Evolutionary conservation across 495 filamentous ascomycete genomes (phyloP).

Genomic region (Penicillium parvum): DNA sequence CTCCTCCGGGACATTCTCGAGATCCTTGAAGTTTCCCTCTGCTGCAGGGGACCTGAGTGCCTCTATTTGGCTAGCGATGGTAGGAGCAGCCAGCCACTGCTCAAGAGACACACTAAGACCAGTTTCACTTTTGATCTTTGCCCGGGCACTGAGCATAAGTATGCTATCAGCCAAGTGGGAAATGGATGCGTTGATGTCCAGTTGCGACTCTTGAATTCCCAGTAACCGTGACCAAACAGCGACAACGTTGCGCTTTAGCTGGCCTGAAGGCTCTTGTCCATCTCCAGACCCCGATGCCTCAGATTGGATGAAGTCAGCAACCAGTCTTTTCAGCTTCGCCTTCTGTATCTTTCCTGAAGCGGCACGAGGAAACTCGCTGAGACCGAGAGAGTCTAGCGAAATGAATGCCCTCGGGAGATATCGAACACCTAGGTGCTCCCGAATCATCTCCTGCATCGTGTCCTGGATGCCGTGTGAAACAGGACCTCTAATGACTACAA

Average conservation of each 20-base stretch:
- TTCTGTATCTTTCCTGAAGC: not conserved
- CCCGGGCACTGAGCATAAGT: not conserved
- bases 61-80: not conserved
- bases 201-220: not conserved
- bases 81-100: not conserved
- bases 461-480: not conserved
- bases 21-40: not conserved
- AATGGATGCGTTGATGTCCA: not conserved
- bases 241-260: not conserved
- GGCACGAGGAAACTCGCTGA: not conserved
- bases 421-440: not conserved
- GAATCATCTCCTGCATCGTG: not conserved
- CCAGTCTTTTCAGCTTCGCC: not conserved
- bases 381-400: not conserved
- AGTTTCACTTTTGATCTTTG: not conserved
- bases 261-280: too few relatives aligned
- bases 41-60: not conserved
- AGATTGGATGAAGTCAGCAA: not conserved
- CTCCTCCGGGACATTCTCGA: not conserved
- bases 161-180: not conserved
- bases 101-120: not conserved
- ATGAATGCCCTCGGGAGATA: not conserved
- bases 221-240: not conserved
- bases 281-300: not conserved
- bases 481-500: not conserved